Evolutionary conservation across 768 basidiomycete species (phyloP).

Genomic region (Pleurotus tuber-regium): DNA sequence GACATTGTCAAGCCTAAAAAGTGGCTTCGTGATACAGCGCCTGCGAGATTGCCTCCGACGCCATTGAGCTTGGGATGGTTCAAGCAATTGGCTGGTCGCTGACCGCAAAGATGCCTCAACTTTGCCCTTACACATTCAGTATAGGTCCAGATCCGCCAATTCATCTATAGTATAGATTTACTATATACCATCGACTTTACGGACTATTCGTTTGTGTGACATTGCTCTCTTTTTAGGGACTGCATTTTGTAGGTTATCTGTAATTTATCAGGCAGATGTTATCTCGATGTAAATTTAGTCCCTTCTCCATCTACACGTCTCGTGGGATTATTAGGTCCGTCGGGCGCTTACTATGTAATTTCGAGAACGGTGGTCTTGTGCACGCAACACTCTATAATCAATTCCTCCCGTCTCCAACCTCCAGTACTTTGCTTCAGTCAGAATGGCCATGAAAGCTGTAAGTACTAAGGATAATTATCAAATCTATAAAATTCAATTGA

Average conservation of each 20-base stretch:
- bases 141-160: too few relatives aligned
- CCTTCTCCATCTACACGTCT: background rate
- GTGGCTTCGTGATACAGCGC: constrained; percentile 35
- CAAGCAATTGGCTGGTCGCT: constrained; percentile 2
- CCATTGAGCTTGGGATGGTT: constrained; percentile 2
- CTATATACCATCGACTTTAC: too few relatives aligned
- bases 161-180: too few relatives aligned
- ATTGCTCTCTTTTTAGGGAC: background rate
- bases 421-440: background rate
- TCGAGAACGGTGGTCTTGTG: background rate
- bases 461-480: constrained; percentile 21
- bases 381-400: background rate
- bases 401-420: background rate
- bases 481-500: background rate
- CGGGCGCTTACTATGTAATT: background rate
- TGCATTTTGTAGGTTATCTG: background rate
- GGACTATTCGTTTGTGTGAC: background rate
- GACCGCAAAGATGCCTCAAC: too few relatives aligned
- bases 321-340: background rate
- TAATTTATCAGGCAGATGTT: background rate
- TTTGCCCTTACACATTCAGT: too few relatives aligned
- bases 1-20: constrained; percentile 31
- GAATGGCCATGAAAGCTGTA: constrained; percentile 78
- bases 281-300: background rate
- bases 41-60: constrained; percentile 9